Evolutionary conservation across 129 eudicot species (phyloP).

Genomic region (Helichrysum umbraculigerum): DNA sequence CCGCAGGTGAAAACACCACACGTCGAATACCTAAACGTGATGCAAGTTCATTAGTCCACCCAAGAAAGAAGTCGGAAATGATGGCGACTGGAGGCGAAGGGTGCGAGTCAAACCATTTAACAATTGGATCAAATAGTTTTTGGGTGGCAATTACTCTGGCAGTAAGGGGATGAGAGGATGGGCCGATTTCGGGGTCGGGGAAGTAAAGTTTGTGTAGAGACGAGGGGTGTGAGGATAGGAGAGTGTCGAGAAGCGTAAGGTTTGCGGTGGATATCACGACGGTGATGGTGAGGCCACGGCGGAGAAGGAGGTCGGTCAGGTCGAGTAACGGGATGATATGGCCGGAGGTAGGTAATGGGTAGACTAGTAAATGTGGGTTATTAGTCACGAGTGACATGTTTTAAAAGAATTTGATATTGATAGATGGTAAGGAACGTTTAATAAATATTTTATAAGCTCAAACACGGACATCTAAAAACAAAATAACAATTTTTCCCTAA

Average conservation of each 20-base stretch:
- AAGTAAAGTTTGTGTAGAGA: constrained; percentile 39
- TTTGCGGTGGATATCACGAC: constrained; percentile 53
- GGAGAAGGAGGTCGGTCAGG: constrained; percentile 59
- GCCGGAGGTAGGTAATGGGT: constrained; percentile 73
- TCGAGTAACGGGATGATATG: constrained; percentile 74
- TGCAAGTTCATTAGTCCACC: constrained; percentile 43
- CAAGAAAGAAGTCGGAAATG: constrained; percentile 43
- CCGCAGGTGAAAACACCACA: constrained; percentile 22
- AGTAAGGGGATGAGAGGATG: constrained; percentile 11
- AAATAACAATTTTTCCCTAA: no score
- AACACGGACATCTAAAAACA: background rate
- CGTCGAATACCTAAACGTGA: constrained; percentile 28
- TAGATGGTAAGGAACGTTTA: background rate
- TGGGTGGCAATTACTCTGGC: constrained; percentile 6
- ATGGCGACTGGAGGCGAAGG: constrained; percentile 31
- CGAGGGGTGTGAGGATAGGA: constrained; percentile 52
- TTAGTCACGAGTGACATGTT: constrained; percentile 20
- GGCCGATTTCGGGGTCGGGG: constrained; percentile 47
- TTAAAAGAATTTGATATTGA: background rate
- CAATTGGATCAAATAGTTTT: constrained; percentile 24
- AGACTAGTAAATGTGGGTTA: constrained; percentile 54
- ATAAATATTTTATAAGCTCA: background rate
- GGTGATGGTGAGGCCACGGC: constrained; percentile 59
- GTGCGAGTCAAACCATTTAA: constrained; percentile 25
- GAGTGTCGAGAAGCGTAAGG: constrained; percentile 49